Percentiles rank a stretch among this genome's conserved stretches.
These are phyloP conservation scores for Colletotrichum orbiculare DNA, from an alignment of 2,329 filamentous ascomycete species.

Conservation along the genomic window DNA sequence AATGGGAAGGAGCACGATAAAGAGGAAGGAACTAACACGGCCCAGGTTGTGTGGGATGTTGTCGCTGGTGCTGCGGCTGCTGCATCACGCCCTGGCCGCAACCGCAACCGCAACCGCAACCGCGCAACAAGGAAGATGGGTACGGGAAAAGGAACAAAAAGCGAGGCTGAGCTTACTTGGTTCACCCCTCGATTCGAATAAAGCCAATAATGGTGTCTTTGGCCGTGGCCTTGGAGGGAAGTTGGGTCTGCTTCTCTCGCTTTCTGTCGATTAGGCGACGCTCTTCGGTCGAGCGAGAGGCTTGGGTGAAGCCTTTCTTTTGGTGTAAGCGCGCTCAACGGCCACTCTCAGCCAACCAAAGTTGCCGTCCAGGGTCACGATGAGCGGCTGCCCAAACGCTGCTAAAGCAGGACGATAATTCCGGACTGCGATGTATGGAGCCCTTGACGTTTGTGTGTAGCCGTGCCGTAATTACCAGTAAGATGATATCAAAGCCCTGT, in stretches of 20 bases:
- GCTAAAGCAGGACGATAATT: constrained; percentile 36
- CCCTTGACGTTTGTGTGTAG: constrained; percentile 21
- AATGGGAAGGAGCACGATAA: constrained; percentile 17
- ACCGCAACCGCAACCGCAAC: neutral
- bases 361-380: constrained; percentile 30
- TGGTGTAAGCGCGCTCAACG: constrained; percentile 35
- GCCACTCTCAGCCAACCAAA: constrained; percentile 38
- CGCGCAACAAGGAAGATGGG: constrained; percentile 22
- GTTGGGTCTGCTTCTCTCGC: constrained; percentile 20
- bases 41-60: neutral
- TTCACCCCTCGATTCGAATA: constrained; percentile 26
- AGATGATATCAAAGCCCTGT: constrained; percentile 7
- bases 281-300: constrained; percentile 15
- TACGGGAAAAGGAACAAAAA: constrained; percentile 10
- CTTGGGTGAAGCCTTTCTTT: constrained; percentile 20
- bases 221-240: constrained; percentile 34
- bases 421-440: constrained; percentile 12
- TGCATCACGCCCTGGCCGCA: constrained; percentile 15
- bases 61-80: constrained; percentile 3
- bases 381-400: constrained; percentile 39
- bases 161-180: constrained; percentile 33
- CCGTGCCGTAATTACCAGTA: constrained; percentile 1
- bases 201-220: constrained; percentile 20
- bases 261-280: constrained; percentile 31
- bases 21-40: constrained; percentile 33